Evolutionary conservation across 129 eudicot species (phyloP), one percentile per base, ranked within the genome.

Genomic region (Flaveria robusta): DNA sequence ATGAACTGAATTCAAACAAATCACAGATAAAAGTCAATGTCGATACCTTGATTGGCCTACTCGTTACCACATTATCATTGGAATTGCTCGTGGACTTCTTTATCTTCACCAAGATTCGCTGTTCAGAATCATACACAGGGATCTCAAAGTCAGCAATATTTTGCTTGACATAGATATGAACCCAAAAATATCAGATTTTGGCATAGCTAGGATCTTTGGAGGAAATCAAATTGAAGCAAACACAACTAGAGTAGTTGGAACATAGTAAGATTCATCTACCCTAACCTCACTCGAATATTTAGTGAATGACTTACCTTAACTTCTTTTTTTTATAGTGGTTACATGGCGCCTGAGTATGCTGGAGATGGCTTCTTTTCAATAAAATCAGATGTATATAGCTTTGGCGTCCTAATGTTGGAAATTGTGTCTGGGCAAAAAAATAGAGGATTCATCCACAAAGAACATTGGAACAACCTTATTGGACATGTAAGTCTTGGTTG

Each of bases 311-410:
- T 65, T 5, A 51, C 23, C 14, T 3, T 69, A 50, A 47, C 24
- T 11, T 14, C 1, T 1, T 3, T 59, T 59, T 34, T 19, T 46
- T 18, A 67, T 56, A 81, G 81, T 64, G 88, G 85, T 18, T 78
- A 81, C 69, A 81, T 77, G 88, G 70, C 88, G 1, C 88, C 88
- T 3, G 88, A 84, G 71, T 81, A 85, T 39, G 83, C 86, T 9
- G 73, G 76, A 55, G 86, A 85, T 5, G 88, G 86, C 1, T 76
- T 78, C 13, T 81, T 81, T 72, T 85, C 83, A 10, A 71, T 81
- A 55, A 84, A 81, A 81, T 84, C 88, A 60, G 88, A 84, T 43
- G 88, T 81, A 52, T 84, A 66, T 52, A 84, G 88, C 75, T 84
- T 76, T 14, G 88, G 88, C 10, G 83, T 81, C 41, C 7, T 84